Conservation (phyloP, 176 grass and related monocot genomes). For the Aegilops umbellulata region DNA sequence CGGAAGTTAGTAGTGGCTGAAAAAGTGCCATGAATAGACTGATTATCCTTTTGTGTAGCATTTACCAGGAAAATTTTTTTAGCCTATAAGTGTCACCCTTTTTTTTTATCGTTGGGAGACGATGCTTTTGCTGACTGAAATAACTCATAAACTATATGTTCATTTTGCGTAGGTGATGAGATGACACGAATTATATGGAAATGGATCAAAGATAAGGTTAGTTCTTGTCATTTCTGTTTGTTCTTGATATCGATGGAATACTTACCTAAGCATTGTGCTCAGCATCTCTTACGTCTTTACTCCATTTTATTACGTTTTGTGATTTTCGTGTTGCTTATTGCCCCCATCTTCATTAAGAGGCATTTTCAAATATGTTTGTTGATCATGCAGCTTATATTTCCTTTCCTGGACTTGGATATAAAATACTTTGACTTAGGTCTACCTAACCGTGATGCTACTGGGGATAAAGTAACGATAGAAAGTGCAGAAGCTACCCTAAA, state of each 20-base stretch:
- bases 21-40: background rate
- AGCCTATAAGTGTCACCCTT: background rate
- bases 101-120: background rate
- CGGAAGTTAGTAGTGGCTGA: background rate
- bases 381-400: slow-evolving; percentile 80
- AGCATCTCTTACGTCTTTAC: background rate
- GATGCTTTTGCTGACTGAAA: background rate
- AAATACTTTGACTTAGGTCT: slow-evolving; percentile 95
- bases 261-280: background rate
- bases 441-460: slow-evolving; percentile 64
- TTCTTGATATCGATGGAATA: background rate
- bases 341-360: background rate
- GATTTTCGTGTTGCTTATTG: background rate
- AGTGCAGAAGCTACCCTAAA: slow-evolving; percentile 83
- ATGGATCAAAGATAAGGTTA: slow-evolving; percentile 93
- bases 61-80: background rate
- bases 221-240: background rate
- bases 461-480: slow-evolving; percentile 70
- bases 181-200: slow-evolving; percentile 92
- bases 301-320: slow-evolving; percentile 5
- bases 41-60: background rate
- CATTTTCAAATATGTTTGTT: background rate
- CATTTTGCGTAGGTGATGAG: slow-evolving; percentile 60
- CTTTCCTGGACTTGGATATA: slow-evolving; percentile 90
- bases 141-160: background rate